Conservation (phyloP, 2,329 filamentous ascomycete species). For the Fusarium redolens region DNA sequence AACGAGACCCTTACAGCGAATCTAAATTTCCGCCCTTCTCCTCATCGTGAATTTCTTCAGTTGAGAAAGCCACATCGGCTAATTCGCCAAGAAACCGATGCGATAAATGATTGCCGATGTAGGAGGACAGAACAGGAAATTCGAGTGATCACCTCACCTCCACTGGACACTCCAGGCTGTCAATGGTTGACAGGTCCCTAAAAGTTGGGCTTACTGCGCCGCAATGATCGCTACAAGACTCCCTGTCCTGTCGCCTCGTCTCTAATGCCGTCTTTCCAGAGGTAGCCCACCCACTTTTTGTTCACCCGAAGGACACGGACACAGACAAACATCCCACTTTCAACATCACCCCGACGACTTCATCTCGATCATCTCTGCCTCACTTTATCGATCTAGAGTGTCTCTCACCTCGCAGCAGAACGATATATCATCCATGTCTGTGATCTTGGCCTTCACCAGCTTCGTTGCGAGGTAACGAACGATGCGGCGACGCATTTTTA, state of each 20-base stretch:
- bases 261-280: not conserved
- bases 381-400: not conserved
- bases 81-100: not conserved
- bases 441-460: not conserved
- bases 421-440: conserved; percentile 14
- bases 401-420: not conserved
- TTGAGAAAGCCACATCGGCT: not conserved
- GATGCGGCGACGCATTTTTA: conserved; percentile 21
- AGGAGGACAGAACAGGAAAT: conserved; percentile 7
- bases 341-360: conserved; percentile 27
- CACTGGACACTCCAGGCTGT: not conserved
- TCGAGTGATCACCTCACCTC: not conserved
- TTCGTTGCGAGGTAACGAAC: conserved; percentile 26
- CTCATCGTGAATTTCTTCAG: not conserved
- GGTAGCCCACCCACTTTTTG: conserved; percentile 18
- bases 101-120: not conserved
- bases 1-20: conserved; percentile 5
- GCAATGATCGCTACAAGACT: conserved; percentile 8
- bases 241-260: conserved; percentile 1
- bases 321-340: conserved; percentile 24
- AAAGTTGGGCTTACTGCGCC: conserved; percentile 13
- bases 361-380: not conserved
- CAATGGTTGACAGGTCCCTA: not conserved
- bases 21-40: not conserved
- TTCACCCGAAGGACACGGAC: not conserved